Conservation (phyloP, 768 basidiomycete genomes). For the Dioszegia aurantiaca region DNA sequence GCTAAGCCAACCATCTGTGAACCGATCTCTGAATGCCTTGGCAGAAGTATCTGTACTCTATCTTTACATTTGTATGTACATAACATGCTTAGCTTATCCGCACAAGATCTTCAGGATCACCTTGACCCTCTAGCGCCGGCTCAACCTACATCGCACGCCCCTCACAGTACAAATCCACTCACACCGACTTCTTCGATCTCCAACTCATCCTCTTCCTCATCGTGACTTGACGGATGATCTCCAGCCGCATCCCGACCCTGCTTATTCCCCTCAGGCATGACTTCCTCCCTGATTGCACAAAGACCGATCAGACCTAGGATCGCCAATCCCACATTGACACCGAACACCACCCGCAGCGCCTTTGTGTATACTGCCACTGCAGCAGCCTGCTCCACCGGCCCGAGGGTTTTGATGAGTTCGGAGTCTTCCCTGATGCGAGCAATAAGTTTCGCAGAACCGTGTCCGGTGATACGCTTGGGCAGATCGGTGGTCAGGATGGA, state of each 20-base stretch:
- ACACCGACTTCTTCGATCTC: neutral
- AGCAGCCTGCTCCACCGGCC: slow-evolving; percentile 16
- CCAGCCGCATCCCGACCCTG: neutral
- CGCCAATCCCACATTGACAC: slow-evolving; percentile 37
- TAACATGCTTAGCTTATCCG: too few species aligned
- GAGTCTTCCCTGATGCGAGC: slow-evolving; percentile 47
- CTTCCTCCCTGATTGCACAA: slow-evolving; percentile 37
- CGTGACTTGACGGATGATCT: neutral
- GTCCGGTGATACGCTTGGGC: slow-evolving; percentile 70
- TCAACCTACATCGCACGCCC: too few species aligned
- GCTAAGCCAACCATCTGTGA: too few species aligned
- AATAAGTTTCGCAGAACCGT: slow-evolving; percentile 58
- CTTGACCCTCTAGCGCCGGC: too few species aligned
- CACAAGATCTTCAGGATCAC: too few species aligned
- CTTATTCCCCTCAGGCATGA: slow-evolving; percentile 27
- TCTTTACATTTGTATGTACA: too few species aligned
- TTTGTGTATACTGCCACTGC: slow-evolving; percentile 42
- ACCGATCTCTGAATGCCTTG: too few species aligned
- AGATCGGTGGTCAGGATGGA: slow-evolving; percentile 70
- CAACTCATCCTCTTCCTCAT: neutral
- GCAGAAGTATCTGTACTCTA: too few species aligned
- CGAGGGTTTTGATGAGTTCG: slow-evolving; percentile 41
- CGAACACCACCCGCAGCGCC: slow-evolving; percentile 43
- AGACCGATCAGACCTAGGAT: slow-evolving; percentile 29
- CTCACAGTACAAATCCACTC: neutral